Conservation (phyloP, 2,329 filamentous ascomycete species). For the Pseudogymnoascus sp. region DNA sequence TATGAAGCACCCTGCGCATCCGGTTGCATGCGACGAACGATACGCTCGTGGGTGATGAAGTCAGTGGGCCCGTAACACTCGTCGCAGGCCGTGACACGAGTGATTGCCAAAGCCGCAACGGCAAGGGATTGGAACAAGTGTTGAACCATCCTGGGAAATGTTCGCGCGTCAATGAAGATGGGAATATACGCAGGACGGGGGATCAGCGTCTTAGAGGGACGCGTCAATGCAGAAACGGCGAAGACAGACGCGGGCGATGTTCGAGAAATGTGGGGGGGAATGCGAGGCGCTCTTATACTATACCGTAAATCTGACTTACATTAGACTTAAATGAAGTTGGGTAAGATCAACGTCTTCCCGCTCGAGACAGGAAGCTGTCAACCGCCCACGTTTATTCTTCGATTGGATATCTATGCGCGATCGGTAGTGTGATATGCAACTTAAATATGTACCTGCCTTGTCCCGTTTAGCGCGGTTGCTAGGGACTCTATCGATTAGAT, state of each 20-base stretch:
- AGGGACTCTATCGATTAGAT: no score
- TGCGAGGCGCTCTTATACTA: neutral
- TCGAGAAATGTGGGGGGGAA: neutral
- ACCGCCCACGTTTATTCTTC: no score
- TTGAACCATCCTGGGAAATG: neutral
- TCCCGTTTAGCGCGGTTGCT: no score
- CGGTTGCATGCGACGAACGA: constrained; percentile 44
- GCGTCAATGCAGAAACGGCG: neutral
- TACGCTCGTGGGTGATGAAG: constrained; percentile 39
- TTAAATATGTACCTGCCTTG: no score
- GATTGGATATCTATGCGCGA: no score
- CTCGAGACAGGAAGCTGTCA: no score
- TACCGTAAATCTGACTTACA: neutral
- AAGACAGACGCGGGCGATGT: neutral
- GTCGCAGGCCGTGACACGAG: constrained; percentile 32
- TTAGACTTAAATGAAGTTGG: neutral
- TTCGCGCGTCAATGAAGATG: neutral
- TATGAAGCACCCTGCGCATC: constrained; percentile 37
- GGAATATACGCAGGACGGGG: neutral
- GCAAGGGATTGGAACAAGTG: neutral
- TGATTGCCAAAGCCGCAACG: constrained; percentile 18
- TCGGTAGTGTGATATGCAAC: no score
- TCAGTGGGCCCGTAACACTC: constrained; percentile 38
- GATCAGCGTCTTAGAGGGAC: neutral
- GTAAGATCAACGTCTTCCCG: no score